Base-by-base conservation (phyloP, 1,284 basidiomycete genomes). In the Naganishia cerealis region DNA sequence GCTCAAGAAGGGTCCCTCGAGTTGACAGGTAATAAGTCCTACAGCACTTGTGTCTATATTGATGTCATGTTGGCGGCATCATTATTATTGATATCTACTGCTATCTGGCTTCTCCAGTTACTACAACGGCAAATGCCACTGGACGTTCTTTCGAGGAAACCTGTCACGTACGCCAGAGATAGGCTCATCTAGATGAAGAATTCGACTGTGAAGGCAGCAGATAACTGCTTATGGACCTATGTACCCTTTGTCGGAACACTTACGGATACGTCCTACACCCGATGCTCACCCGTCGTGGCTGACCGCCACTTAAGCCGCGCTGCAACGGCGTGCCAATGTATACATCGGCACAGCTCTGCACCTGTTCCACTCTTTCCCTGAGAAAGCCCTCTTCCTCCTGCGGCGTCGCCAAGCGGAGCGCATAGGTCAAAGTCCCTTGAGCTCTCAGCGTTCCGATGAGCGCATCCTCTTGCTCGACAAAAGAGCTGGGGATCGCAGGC, bases 391-490 rank as follows among this genome's bases (percentile, higher is more conserved):
- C 50, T 46, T 40, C 13, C 18, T 59, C 57, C 2, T 48, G 36
- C 13, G 62, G 68, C 9, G 61, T 61, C 50, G 73, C 72, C 21
- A 82, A 74, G 21, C 72, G 69, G 16, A 78, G 76, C 0, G 79
- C 74, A 59, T 76, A 81, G 12, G 67, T 62, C 56, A 81, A 63
- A 1, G 79, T 81, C 68, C 82, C 80, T 2, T 74, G 68, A 2
- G 80, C 81, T 0, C 81, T 81, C 1, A 82, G 72, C 1, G 78
- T 78, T 40, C 81, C 81, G 26, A 79, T 71, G 3, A 82, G 71
- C 3, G 77, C 72, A 66, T 82, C 81, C 15, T 78, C 73, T 69
- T 82, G 81, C 68, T 81, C 80, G 52, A 82, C 81, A 54, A 78
- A 82, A 9, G 76, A 74, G 16, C 70, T 71, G n/a, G n/a, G 40